Evolutionary conservation across 352 stramenopile genomes (phyloP), one percentile per base, ranked within the genome.

Genomic region (Globisporangium cederbergense): DNA sequence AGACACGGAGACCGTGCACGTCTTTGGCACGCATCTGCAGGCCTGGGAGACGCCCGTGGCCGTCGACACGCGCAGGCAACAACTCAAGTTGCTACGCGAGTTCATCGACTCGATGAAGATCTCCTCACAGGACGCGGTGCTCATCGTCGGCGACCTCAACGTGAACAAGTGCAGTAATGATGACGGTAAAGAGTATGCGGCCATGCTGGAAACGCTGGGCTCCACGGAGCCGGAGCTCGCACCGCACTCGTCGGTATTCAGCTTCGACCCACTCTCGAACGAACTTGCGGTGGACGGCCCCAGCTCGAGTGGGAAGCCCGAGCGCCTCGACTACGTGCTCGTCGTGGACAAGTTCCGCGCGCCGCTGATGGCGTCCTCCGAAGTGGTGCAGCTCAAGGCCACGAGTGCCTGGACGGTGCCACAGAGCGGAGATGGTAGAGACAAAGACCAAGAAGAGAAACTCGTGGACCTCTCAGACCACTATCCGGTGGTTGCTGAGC

Each of bases 271-370:
- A 25, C 45, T 64, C 11, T 85, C 78, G 11, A 91, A 91, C 56
- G 64, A 67, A 6, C 68, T 91, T 20, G 78, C 82, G n/a, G 70
- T 86, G 16, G 77, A 68, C 36, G 81, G 81, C 0, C 78, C 78
- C 10, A 91, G 81, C 60, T 89, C 79, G 3, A 76, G 78, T 32
- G 81, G 81, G 5, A 66, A 75, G 13, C 80, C 71, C 0, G 81
- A 91, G 60, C 77, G 76, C 16, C 64, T 91, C 22, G 81, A 91
- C 61, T 91, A 91, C 68, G 68, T 91, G 50, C 71, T 91, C 56
- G 42, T 79, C 7, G 65, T 68, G 1, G 69, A 63, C 9, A 61
- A 62, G 8, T 72, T 86, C 49, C 77, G 81, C 4, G 60, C 73
- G 42, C 76, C 79, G 4, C 2, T 68, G 10, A 28, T 54, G 14